phyloP scores from a whole-genome alignment of 345 rosid species.

The Crucihimalaya himalaica region DNA sequence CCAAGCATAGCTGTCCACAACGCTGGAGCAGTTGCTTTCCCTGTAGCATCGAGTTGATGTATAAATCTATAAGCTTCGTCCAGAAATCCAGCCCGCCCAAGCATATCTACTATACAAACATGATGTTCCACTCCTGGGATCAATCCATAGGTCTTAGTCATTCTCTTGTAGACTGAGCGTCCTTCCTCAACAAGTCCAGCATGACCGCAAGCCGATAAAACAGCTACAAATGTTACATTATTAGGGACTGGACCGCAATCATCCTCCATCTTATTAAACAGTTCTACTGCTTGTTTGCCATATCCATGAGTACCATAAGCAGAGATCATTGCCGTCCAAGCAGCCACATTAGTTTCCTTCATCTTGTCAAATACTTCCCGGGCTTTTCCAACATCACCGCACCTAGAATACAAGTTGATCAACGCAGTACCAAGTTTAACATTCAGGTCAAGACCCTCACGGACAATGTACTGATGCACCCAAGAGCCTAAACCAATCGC shows the following conservation, averaged over 20 bases:
- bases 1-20: constrained; percentile 95
- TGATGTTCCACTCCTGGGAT: constrained; percentile 72
- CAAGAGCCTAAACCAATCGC: constrained; percentile 59
- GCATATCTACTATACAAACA: constrained; percentile 85
- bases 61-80: constrained; percentile 64
- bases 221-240: constrained; percentile 69
- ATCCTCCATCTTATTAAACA: constrained; percentile 55
- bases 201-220: constrained; percentile 84
- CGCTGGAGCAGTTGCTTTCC: constrained; percentile 58
- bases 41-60: constrained; percentile 44
- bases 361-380: constrained; percentile 65
- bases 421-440: constrained; percentile 76
- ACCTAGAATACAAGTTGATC: constrained; percentile 79
- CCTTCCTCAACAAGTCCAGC: constrained; percentile 71
- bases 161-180: constrained; percentile 50
- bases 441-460: constrained; percentile 48
- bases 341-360: constrained; percentile 66
- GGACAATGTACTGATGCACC: constrained; percentile 58
- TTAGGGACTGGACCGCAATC: constrained; percentile 52
- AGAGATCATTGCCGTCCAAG: constrained; percentile 93
- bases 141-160: constrained; percentile 50
- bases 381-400: constrained; percentile 65
- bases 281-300: constrained; percentile 59
- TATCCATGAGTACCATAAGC: constrained; percentile 80
- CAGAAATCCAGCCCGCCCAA: constrained; percentile 77